phyloP scores from a whole-genome alignment of 2,329 filamentous ascomycete genomes.

The Fusarium sp. region DNA sequence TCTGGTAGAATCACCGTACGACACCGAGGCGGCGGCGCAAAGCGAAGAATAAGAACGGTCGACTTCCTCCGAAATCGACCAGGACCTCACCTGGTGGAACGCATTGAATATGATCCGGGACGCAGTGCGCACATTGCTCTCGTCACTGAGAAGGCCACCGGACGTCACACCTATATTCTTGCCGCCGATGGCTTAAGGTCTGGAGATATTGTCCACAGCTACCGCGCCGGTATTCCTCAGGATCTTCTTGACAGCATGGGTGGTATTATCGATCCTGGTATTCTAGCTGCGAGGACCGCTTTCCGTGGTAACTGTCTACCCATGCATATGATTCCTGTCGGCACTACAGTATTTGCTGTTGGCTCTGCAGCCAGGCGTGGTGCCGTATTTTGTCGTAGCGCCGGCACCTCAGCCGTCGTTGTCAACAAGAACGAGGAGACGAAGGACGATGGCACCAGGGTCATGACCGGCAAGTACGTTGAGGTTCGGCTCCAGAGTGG shows the following conservation, averaged over 20 bases:
- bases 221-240: conserved; percentile 87
- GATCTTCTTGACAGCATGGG: conserved; percentile 93
- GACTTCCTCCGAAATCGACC: conserved; percentile 86
- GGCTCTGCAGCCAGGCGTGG: conserved; percentile 79
- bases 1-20: conserved; percentile 87
- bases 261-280: conserved; percentile 91
- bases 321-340: conserved; percentile 93
- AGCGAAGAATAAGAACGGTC: conserved; percentile 90
- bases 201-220: conserved; percentile 93
- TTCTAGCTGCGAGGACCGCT: conserved; percentile 92
- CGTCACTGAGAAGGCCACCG: conserved; percentile 78
- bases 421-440: conserved; percentile 88
- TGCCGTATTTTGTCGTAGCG: conserved; percentile 93
- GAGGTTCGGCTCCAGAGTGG: conserved; percentile 91
- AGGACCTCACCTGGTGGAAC: conserved; percentile 88
- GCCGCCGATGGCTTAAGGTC: conserved; percentile 95
- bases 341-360: conserved; percentile 92
- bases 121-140: conserved; percentile 94
- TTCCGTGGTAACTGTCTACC: conserved; percentile 96
- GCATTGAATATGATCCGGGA: conserved; percentile 96
- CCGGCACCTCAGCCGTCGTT: conserved; percentile 90
- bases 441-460: conserved; percentile 67
- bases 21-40: conserved; percentile 91
- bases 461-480: conserved; percentile 81
- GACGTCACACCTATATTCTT: conserved; percentile 88